Evolutionary conservation across 2,329 filamentous ascomycete genomes (phyloP).

Genomic region (Aspergillus nomiae): DNA sequence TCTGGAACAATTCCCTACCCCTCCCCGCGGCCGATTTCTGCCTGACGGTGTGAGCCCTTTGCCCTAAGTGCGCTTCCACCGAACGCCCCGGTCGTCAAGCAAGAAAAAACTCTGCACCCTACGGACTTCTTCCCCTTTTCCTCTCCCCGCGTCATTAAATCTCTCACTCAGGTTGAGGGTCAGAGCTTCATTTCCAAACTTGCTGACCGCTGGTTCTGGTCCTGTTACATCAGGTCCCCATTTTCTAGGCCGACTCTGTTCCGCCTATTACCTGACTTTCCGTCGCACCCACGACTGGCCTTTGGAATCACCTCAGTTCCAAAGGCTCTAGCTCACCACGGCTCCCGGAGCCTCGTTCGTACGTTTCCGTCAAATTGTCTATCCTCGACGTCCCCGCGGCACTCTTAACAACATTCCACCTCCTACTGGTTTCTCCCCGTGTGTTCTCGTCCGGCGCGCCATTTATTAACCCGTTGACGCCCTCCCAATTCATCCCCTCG

Average conservation of each 20-base stretch:
- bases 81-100: constrained; percentile 9
- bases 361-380: constrained; percentile 46
- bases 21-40: constrained; percentile 12
- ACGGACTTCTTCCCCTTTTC: neutral
- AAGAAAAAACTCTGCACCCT: constrained; percentile 25
- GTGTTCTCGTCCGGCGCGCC: constrained; percentile 38
- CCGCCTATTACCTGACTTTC: constrained; percentile 12
- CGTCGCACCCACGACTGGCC: constrained; percentile 24
- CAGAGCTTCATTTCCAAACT: constrained; percentile 2
- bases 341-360: constrained; percentile 37
- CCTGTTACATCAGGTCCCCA: constrained; percentile 13
- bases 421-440: constrained; percentile 38
- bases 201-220: constrained; percentile 19
- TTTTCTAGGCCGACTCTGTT: constrained; percentile 15
- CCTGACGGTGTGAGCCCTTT: constrained; percentile 25
- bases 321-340: constrained; percentile 43
- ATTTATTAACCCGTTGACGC: constrained; percentile 39
- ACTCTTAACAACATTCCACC: constrained; percentile 52
- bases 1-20: neutral
- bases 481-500: constrained; percentile 56
- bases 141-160: constrained; percentile 6
- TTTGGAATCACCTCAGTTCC: constrained; percentile 39
- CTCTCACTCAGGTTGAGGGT: constrained; percentile 5
- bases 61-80: constrained; percentile 23
- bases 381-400: constrained; percentile 44